Base-by-base conservation (phyloP, 352 stramenopile genomes). In the Globisporangium barbulae region DNA sequence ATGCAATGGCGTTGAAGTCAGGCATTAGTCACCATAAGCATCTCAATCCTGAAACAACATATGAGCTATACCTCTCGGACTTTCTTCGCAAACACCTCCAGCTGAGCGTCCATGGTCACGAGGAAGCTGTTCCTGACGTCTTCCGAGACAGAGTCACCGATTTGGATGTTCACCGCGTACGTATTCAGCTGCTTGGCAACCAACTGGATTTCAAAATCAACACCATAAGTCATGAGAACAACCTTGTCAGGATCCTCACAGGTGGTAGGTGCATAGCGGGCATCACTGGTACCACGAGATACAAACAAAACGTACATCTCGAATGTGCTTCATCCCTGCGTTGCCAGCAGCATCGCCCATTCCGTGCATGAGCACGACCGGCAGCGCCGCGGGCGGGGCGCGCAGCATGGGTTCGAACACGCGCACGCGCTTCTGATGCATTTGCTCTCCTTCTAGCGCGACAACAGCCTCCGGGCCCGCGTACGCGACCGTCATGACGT, bases 271-370 rank as follows among this genome's bases (percentile, higher is more conserved):
- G 50, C 15, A 39, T 13, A 58, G 3, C 9, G 30, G 0, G 31
- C 55, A 54, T 22, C 39, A 62, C 31, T 31, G 47, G 15, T 19
- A 48, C 17, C 54, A 6, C 59, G 17, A 21, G 21, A 28, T 42
- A 15, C 15, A 42, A 17, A 5, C 8, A 37, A 13, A 12, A 54
- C 67, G 10, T 71, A 93, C 86, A 63, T 90, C 83, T 45, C 87
- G 81, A 48, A 98, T 93, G 7, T 68, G 65, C 56, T 75, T 59
- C 90, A 98, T 98, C 21, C 93, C 94, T 17, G 73, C 60, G 66
- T 98, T 97, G 7, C 85, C 88, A 44, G 90, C 97, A 13, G 86
- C 90, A 60, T 98, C 94, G n/a, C 92, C 94, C 92, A 98, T 98
- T 13, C 94, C 94, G 65, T 98, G 93, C 71, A 97, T 96, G 30